A percentile compares a stretch with the other conserved stretches of the same genome.
These are phyloP conservation scores for Carex kokanica DNA, from an alignment of 176 grass and related monocot genomes.

Conservation along the genomic window DNA sequence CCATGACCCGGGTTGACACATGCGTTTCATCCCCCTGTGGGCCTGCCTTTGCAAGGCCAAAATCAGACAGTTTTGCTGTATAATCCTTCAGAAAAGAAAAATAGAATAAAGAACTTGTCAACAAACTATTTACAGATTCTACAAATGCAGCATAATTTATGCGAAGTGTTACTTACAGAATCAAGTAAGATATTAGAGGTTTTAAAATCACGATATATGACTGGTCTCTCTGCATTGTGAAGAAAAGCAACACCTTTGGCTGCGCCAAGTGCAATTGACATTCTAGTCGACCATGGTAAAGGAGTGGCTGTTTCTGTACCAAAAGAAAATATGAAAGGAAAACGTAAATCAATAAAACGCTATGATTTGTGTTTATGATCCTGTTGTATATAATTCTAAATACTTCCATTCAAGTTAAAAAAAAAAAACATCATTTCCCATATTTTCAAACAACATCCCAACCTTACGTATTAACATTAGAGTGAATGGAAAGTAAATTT, in stretches of 20 bases:
- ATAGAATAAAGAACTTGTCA: conserved; percentile 24
- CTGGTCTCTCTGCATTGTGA: conserved; percentile 82
- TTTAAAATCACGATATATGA: conserved; percentile 99
- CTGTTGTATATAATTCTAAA: neutral
- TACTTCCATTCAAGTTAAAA: neutral
- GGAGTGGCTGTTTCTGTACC: conserved; percentile 63
- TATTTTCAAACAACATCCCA: neutral
- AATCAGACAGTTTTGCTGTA: conserved; percentile 90
- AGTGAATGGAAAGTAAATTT: neutral
- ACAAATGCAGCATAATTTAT: conserved; percentile 15
- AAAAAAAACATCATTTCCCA: neutral
- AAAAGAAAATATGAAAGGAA: conserved; percentile 15
- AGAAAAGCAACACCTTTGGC: conserved; percentile 96
- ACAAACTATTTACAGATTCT: neutral
- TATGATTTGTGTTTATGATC: neutral
- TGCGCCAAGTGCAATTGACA: conserved; percentile 95
- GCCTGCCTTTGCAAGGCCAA: conserved; percentile 96
- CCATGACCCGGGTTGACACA: conserved; percentile 97
- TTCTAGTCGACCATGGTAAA: conserved; percentile 89
- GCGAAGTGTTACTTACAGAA: conserved; percentile 57
- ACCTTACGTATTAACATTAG: conserved; percentile 5
- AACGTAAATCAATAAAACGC: neutral
- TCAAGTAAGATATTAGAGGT: conserved; percentile 99
- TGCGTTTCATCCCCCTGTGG: conserved; percentile 98
- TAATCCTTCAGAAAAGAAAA: conserved; percentile 66